A percentile compares a stretch with the other conserved stretches of the same genome.
These are phyloP conservation scores for Eimeria acervulina DNA, from an alignment of 169 alveolate genomes.

Conservation along the genomic window DNA sequence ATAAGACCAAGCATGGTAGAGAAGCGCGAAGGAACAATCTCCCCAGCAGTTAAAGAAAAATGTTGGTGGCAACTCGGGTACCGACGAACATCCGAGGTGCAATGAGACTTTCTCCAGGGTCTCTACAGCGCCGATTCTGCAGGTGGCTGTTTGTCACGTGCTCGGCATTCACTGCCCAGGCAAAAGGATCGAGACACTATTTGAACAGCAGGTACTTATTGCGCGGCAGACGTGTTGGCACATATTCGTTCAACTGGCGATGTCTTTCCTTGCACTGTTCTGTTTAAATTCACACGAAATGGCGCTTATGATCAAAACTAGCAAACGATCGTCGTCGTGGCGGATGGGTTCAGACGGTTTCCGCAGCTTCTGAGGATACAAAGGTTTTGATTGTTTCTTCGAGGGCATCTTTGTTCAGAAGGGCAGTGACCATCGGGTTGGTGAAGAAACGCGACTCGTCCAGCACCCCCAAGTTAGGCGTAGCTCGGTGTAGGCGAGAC, in stretches of 20 bases:
- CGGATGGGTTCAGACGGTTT: slow-evolving; percentile 44
- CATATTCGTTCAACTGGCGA: not conserved
- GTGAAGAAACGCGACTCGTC: slow-evolving; percentile 78
- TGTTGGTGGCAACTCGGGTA: not conserved
- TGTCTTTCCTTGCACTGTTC: not conserved
- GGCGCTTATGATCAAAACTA: not conserved
- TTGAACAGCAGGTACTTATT: not conserved
- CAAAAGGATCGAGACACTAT: too few species aligned
- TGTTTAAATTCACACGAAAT: not conserved
- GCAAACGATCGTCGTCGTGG: not conserved
- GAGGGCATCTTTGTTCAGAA: slow-evolving; percentile 58
- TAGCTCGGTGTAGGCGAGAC: slow-evolving; percentile 74
- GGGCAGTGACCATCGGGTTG: slow-evolving; percentile 68
- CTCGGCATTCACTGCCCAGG: not conserved
- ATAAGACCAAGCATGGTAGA: not conserved
- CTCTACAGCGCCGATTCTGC: not conserved
- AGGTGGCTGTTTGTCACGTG: not conserved
- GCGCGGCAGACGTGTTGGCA: not conserved
- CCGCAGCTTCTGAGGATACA: slow-evolving; percentile 32
- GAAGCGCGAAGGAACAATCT: not conserved
- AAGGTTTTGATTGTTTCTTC: slow-evolving; percentile 41
- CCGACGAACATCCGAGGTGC: not conserved
- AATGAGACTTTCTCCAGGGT: not conserved
- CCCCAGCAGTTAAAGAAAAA: not conserved
- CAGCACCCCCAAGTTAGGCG: slow-evolving; percentile 71